Evolutionary conservation across 2,329 filamentous ascomycete species (phyloP).

Genomic region (Septoria petroselini): DNA sequence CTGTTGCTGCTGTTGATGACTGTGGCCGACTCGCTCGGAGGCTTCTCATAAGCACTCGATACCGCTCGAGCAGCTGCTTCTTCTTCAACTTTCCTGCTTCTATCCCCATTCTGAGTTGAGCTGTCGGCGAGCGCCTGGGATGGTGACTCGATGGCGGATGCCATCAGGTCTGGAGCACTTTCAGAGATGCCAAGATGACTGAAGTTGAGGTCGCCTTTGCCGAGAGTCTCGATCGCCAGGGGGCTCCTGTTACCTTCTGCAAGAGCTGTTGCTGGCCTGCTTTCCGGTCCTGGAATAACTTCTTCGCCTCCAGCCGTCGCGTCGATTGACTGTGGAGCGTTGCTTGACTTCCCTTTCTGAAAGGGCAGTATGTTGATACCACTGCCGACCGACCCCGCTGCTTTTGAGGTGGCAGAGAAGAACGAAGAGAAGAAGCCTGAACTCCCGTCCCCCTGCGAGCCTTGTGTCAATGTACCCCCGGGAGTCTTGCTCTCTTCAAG

Average conservation of each 20-base stretch:
- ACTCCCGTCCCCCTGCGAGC: constrained; percentile 39
- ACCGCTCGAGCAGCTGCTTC: constrained; percentile 59
- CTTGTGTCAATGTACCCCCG: constrained; percentile 51
- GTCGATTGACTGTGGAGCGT: constrained; percentile 25
- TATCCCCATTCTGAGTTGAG: constrained; percentile 45
- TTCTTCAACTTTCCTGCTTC: constrained; percentile 57
- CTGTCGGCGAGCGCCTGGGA: constrained; percentile 10
- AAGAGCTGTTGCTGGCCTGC: constrained; percentile 38
- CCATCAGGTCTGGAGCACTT: constrained; percentile 56
- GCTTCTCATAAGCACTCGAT: constrained; percentile 57
- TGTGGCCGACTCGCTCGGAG: constrained; percentile 31
- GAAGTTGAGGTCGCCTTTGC: constrained; percentile 81
- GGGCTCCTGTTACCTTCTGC: constrained; percentile 58
- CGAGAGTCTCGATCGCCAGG: constrained; percentile 81
- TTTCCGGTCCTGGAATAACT: constrained; percentile 39
- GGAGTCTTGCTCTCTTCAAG: constrained; percentile 65
- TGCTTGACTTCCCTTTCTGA: constrained; percentile 44
- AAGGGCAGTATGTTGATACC: constrained; percentile 63
- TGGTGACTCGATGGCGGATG: constrained; percentile 42
- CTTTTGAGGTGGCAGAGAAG: constrained; percentile 88
- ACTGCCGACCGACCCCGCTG: constrained; percentile 70
- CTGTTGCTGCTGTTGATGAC: constrained; percentile 37
- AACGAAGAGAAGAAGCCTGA: constrained; percentile 88
- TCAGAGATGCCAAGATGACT: constrained; percentile 76
- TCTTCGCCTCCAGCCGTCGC: constrained; percentile 39